Percentiles rank a stretch among this genome's conserved stretches.
phyloP scores from a whole-genome alignment of 2,329 filamentous ascomycete genomes.

The Scedosporium boydii region DNA sequence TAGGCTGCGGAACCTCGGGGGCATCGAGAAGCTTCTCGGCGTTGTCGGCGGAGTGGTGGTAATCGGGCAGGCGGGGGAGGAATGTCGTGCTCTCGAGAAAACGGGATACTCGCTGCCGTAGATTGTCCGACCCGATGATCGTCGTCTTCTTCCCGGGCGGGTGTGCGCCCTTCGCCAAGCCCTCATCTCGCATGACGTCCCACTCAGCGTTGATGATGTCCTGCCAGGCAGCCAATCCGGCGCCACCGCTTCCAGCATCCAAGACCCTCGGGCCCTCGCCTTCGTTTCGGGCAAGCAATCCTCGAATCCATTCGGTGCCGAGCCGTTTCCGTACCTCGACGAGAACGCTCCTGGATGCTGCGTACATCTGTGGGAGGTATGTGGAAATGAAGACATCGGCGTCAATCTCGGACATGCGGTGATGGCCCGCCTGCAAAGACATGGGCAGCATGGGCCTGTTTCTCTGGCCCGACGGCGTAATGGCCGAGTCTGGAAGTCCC shows the following conservation, averaged over 20 bases:
- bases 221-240: constrained; percentile 65
- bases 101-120: constrained; percentile 65
- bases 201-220: constrained; percentile 75
- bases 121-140: constrained; percentile 62
- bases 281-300: constrained; percentile 49
- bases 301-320: constrained; percentile 60
- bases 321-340: constrained; percentile 67
- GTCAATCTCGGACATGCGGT: constrained; percentile 64
- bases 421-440: constrained; percentile 51
- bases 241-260: constrained; percentile 66
- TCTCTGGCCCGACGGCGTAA: constrained; percentile 51
- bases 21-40: constrained; percentile 51
- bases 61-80: constrained; percentile 82
- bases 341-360: constrained; percentile 55
- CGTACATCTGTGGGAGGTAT: constrained; percentile 62
- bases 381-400: constrained; percentile 63
- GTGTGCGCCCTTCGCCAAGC: constrained; percentile 27
- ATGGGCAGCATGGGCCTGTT: constrained; percentile 55
- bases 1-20: constrained; percentile 40
- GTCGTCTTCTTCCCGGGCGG: constrained; percentile 70
- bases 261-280: constrained; percentile 53
- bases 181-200: constrained; percentile 53
- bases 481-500: constrained; percentile 66
- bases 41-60: constrained; percentile 55
- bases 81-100: constrained; percentile 87